Conservation (phyloP, 306 rosid genomes). For the Vigna radiata region DNA sequence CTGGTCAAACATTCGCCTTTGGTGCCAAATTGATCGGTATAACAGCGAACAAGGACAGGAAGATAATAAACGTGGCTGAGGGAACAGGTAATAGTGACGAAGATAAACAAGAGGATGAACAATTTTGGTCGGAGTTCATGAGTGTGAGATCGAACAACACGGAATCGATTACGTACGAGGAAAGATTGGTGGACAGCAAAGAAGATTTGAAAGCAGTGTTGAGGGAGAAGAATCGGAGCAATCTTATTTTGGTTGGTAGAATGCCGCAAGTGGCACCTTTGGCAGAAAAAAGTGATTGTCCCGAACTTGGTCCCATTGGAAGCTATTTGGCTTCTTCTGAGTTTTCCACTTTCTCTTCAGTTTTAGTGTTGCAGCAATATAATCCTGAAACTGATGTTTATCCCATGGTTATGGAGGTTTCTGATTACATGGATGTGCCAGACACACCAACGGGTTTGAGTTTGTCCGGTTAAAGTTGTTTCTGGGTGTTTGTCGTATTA, state of each 20-base stretch:
- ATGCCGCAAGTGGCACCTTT: slow-evolving; percentile 56
- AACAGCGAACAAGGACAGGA: slow-evolving; percentile 43
- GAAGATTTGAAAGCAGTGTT: slow-evolving; percentile 43
- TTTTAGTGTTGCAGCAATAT: slow-evolving; percentile 65
- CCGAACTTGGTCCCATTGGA: slow-evolving; percentile 74
- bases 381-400: slow-evolving; percentile 41
- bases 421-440: slow-evolving; percentile 42
- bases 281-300: slow-evolving; percentile 54
- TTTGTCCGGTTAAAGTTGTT: too few species aligned
- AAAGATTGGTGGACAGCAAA: slow-evolving; percentile 58
- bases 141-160: slow-evolving; percentile 20
- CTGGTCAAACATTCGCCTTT: slow-evolving; percentile 52
- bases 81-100: background rate
- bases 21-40: slow-evolving; percentile 54
- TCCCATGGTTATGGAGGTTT: slow-evolving; percentile 60
- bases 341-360: slow-evolving; percentile 59
- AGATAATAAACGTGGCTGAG: slow-evolving; percentile 29
- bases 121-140: slow-evolving; percentile 49
- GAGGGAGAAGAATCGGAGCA: slow-evolving; percentile 52
- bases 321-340: slow-evolving; percentile 70
- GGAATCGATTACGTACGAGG: slow-evolving; percentile 53
- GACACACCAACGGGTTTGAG: slow-evolving; percentile 42
- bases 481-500: too few species aligned
- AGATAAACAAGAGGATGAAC: slow-evolving; percentile 53
- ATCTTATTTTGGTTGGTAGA: slow-evolving; percentile 61